These are phyloP conservation scores for Chrysoporthe deuterocubensis DNA, from an alignment of 2,329 filamentous ascomycete genomes.

Conservation along the genomic window DNA sequence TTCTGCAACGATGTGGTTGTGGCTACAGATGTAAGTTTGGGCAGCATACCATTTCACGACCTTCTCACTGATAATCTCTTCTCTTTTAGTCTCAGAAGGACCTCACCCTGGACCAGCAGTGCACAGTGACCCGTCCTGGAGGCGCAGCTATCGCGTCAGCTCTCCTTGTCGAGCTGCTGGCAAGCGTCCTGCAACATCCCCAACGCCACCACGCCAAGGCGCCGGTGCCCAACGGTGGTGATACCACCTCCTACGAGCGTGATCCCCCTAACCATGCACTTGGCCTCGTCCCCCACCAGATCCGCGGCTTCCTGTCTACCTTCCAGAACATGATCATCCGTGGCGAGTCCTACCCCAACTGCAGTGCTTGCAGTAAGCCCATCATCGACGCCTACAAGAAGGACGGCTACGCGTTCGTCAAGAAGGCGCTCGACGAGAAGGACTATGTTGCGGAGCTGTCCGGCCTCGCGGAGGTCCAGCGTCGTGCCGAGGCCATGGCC, in stretches of 20 bases:
- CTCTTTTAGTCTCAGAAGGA: conserved; percentile 79
- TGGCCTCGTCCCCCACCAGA: conserved; percentile 77
- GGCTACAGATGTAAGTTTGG: conserved; percentile 79
- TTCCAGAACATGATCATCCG: conserved; percentile 76
- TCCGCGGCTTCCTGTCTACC: conserved; percentile 75
- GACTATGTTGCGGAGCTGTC: conserved; percentile 80
- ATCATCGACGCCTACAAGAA: conserved; percentile 70
- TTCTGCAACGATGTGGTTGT: conserved; percentile 99
- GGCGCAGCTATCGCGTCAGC: conserved; percentile 92
- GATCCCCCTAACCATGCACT: conserved; percentile 64
- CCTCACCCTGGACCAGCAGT: conserved; percentile 95
- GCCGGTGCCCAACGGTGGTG: conserved; percentile 45
- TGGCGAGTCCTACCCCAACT: conserved; percentile 77
- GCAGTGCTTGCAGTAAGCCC: conserved; percentile 76
- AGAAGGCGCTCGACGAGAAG: conserved; percentile 72
- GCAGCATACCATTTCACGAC: background rate
- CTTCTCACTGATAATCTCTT: conserved; percentile 32
- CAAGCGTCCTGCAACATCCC: conserved; percentile 87
- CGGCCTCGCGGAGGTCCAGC: conserved; percentile 73
- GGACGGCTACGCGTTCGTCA: conserved; percentile 78
- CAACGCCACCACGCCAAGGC: conserved; percentile 65
- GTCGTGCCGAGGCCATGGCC: conserved; percentile 56
- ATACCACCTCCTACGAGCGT: conserved; percentile 50
- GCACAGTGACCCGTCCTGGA: conserved; percentile 93
- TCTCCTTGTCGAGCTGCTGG: conserved; percentile 85